Conservation (phyloP, 2,329 filamentous ascomycete genomes). For the Grosmannia huntii region DNA sequence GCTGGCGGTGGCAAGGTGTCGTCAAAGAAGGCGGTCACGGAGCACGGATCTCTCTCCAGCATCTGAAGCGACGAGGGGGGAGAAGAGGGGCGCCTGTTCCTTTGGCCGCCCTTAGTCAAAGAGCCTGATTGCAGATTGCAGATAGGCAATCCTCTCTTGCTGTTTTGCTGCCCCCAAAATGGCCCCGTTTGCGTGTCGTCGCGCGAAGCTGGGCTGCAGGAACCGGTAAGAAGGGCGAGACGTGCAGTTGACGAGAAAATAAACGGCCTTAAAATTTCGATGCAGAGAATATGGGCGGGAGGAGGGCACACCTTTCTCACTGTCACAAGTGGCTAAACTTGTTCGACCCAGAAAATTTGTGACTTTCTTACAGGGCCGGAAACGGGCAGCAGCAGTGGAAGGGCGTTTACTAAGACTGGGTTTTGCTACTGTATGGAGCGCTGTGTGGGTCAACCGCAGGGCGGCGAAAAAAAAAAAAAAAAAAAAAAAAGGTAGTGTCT, state of each 20-base stretch:
- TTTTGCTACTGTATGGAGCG: background rate
- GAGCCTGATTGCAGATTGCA: background rate
- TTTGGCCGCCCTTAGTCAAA: background rate
- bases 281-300: background rate
- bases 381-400: background rate
- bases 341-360: conserved; percentile 1
- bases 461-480: background rate
- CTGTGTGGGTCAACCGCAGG: background rate
- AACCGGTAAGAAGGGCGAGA: background rate
- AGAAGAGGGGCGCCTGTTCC: background rate
- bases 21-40: background rate
- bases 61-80: background rate
- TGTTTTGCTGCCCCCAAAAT: background rate
- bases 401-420: background rate
- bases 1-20: background rate
- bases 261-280: background rate
- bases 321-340: background rate
- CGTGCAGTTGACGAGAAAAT: background rate
- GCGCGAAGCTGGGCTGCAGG: background rate
- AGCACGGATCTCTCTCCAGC: background rate
- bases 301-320: background rate
- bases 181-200: background rate
- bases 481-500: background rate
- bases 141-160: background rate
- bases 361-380: background rate